Percentiles rank a stretch among this genome's conserved stretches.
phyloP scores from a whole-genome alignment of 768 basidiomycete genomes.

The Trametes maxima region DNA sequence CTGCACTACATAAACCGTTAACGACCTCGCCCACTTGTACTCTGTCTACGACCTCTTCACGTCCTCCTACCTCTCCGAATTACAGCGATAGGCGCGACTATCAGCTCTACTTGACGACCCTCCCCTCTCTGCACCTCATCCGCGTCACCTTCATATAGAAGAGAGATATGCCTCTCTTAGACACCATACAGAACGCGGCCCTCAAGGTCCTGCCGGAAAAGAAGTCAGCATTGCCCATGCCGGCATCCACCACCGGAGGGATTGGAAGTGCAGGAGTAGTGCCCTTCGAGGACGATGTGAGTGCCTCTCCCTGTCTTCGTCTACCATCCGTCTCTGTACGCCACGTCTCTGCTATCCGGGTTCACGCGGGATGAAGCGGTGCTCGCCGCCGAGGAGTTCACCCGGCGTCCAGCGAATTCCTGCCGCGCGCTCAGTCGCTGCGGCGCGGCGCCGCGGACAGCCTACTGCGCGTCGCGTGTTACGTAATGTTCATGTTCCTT shows the following conservation, averaged over 20 bases:
- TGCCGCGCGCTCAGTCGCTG: conserved; percentile 8
- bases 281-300: conserved; percentile 72
- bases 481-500: conserved; percentile 52
- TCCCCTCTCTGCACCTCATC: neutral
- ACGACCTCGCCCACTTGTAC: neutral
- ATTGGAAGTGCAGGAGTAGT: conserved; percentile 56
- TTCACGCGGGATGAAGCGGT: neutral
- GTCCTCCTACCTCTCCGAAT: neutral
- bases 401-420: neutral
- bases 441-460: neutral
- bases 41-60: conserved; percentile 13
- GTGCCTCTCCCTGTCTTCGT: conserved; percentile 32
- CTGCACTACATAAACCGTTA: neutral
- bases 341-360: conserved; percentile 7
- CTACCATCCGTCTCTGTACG: neutral
- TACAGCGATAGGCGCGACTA: neutral
- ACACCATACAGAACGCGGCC: conserved; percentile 56
- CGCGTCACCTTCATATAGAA: neutral
- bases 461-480: conserved; percentile 29
- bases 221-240: conserved; percentile 34
- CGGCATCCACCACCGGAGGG: conserved; percentile 55
- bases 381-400: neutral
- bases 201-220: conserved; percentile 50
- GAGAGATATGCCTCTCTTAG: conserved; percentile 53
- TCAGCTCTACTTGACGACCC: conserved; percentile 13